Base-by-base conservation (phyloP, 768 basidiomycete genomes). In the Suillus fuscotomentosus region DNA sequence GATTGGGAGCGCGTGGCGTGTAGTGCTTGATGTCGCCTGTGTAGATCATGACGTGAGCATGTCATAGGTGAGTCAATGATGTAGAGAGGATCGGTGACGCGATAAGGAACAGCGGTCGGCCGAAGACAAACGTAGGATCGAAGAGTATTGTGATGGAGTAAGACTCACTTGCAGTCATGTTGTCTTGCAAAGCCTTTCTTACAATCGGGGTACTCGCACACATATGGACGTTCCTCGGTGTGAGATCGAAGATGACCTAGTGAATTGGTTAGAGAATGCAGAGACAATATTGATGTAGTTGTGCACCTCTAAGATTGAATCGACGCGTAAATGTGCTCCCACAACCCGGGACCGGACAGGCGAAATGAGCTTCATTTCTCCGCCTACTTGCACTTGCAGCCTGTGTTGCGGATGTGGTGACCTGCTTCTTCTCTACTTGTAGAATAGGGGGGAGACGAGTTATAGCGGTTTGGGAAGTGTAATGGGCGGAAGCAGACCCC, bases 261-360 rank as follows among this genome's bases (percentile, higher is more conserved):
- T 91, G 77, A 27, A 60, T 39, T 13, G 8, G 22, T 47, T 22
- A 3, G 47, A 45, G 41, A 41, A 48, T 43, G 67, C 63, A 57
- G 34, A 31, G n/a, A 24, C 22, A 31, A 38, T 38, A 38, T 38
- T 54, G 51, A 47, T 45, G 55, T 67, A 31, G 61, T 55, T 53
- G 75, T 75, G 60, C 67, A 92, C 92, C 93, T 85, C 90, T 80
- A 62, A 95, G 76, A 77, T 95, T 95, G 81, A 95, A 95, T 63
- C 92, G 85, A 73, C 93, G 87, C 71, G 95, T 98, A 77, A 98
- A 98, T n/a, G 95, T 97, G 76, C 93, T 95, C 53, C 94, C 94
- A 79, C 95, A 98, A 14, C 94, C 95, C 11, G 94, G 92, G 17
- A 98, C 94, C 5, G 96, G 95, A 77, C 95, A 98, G 65, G 88